Conservation (phyloP, 139 green algal genomes). For the Ettlia oleoabundans region DNA sequence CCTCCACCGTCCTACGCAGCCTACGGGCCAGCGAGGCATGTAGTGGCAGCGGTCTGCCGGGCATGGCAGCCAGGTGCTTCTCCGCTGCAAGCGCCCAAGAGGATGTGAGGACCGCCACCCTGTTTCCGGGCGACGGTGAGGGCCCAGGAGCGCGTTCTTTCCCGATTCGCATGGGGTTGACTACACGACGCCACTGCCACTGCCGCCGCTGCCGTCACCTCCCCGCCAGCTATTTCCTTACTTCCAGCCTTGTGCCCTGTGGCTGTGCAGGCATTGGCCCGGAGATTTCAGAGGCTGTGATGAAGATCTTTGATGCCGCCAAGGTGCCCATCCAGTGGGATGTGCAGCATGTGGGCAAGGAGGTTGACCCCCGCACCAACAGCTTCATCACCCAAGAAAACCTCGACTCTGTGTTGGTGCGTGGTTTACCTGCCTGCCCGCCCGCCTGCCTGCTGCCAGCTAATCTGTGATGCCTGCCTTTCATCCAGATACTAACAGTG, state of each 20-base stretch:
- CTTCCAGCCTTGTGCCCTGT: not conserved
- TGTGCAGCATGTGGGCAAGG: slow-evolving; percentile 86
- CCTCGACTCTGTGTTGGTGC: slow-evolving; percentile 92
- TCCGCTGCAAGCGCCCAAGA: not conserved
- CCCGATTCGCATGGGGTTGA: too few species aligned
- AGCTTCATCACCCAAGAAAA: slow-evolving; percentile 93
- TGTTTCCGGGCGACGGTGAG: slow-evolving; percentile 59
- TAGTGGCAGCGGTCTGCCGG: slow-evolving; percentile 1
- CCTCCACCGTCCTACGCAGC: slow-evolving; percentile 2
- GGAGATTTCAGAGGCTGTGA: slow-evolving; percentile 88
- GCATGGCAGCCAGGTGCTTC: not conserved
- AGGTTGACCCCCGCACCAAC: slow-evolving; percentile 90
- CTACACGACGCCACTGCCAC: not conserved
- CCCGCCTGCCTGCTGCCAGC: not conserved
- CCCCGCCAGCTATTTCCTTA: not conserved
- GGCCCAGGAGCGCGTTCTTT: not conserved
- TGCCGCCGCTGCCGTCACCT: not conserved
- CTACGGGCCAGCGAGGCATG: slow-evolving; percentile 2
- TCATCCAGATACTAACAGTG: too few species aligned
- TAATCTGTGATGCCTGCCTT: too few species aligned
- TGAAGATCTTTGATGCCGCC: slow-evolving; percentile 84
- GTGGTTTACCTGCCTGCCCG: too few species aligned
- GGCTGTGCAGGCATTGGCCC: slow-evolving; percentile 90
- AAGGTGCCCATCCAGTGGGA: slow-evolving; percentile 89
- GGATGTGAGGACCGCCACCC: slow-evolving; percentile 36